Evolutionary conservation across 2,329 filamentous ascomycete genomes (phyloP).

Genomic region (Penicillium polonicum): DNA sequence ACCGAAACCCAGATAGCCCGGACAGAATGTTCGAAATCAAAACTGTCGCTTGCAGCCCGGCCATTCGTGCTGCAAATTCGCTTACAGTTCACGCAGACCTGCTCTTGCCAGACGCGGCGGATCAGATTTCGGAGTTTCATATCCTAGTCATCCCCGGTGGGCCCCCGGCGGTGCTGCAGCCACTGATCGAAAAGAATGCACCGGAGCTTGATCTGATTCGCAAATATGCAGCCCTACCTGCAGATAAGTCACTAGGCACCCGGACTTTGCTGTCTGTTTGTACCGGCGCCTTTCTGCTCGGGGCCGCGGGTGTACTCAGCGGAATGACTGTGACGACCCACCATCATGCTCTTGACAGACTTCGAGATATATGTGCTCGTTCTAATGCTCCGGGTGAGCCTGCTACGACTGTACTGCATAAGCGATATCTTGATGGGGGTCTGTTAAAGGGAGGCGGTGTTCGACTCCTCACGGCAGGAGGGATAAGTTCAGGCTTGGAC

Average conservation of each 20-base stretch:
- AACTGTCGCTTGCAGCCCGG: conserved; percentile 33
- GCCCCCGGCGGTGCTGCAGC: conserved; percentile 24
- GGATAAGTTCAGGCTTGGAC: conserved; percentile 76
- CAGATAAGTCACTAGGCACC: conserved; percentile 22
- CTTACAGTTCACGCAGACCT: conserved; percentile 34
- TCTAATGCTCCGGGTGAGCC: conserved; percentile 6
- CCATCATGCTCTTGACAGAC: conserved; percentile 28
- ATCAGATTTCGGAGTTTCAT: conserved; percentile 34
- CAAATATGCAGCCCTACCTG: conserved; percentile 20
- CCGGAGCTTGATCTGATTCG: conserved; percentile 26
- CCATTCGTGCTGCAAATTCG: conserved; percentile 24
- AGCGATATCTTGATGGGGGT: conserved; percentile 24
- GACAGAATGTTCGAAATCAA: conserved; percentile 34
- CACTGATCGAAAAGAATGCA: conserved; percentile 22
- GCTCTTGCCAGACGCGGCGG: conserved; percentile 29
- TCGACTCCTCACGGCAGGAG: conserved; percentile 76
- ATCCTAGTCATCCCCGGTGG: conserved; percentile 44
- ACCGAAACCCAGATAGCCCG: conserved; percentile 26
- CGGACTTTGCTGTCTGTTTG: conserved; percentile 43
- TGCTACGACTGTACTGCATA: conserved; percentile 16
- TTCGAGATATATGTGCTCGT: conserved; percentile 23
- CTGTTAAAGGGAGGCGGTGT: conserved; percentile 47
- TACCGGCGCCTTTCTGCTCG: conserved; percentile 41
- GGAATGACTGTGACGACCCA: conserved; percentile 42
- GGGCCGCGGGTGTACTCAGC: conserved; percentile 37